Conservation (phyloP, 2,329 filamentous ascomycete genomes). For the Aspergillus vadensis region DNA sequence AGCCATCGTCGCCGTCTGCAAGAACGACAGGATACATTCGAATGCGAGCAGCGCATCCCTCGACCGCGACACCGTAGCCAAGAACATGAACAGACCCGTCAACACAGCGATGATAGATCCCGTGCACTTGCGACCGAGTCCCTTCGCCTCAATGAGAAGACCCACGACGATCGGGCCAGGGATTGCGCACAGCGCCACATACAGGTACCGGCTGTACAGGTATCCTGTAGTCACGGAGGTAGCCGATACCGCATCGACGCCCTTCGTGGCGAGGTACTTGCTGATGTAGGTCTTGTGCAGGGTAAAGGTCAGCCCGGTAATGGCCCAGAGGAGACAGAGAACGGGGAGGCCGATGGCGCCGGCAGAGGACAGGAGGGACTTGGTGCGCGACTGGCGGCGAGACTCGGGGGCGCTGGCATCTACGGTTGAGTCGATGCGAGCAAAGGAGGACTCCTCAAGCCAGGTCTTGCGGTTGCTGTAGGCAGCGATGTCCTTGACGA, state of each 20-base stretch:
- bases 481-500: constrained; percentile 23
- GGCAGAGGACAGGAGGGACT: constrained; percentile 8
- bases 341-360: constrained; percentile 1
- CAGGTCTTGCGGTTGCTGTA: constrained; percentile 21
- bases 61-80: constrained; percentile 17
- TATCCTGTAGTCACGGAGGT: constrained; percentile 15
- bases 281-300: constrained; percentile 23
- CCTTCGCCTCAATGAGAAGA: constrained; percentile 17
- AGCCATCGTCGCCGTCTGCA: constrained; percentile 17
- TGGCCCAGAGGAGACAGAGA: constrained; percentile 19
- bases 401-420: constrained; percentile 10
- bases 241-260: constrained; percentile 14
- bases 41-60: constrained; percentile 16
- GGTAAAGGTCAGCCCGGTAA: constrained; percentile 20
- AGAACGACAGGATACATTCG: constrained; percentile 20
- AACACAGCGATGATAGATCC: constrained; percentile 19
- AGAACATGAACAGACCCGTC: constrained; percentile 22
- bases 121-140: constrained; percentile 19
- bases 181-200: constrained; percentile 19
- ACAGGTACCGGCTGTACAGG: constrained; percentile 22
- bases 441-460: constrained; percentile 22
- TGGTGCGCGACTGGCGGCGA: not conserved
- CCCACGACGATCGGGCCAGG: constrained; percentile 20
- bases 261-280: constrained; percentile 15
- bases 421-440: constrained; percentile 21